Percentiles rank a stretch among this genome's conserved stretches.
Evolutionary conservation across 352 stramenopile genomes (phyloP).

Genomic region (Pythium grandisporangium): DNA sequence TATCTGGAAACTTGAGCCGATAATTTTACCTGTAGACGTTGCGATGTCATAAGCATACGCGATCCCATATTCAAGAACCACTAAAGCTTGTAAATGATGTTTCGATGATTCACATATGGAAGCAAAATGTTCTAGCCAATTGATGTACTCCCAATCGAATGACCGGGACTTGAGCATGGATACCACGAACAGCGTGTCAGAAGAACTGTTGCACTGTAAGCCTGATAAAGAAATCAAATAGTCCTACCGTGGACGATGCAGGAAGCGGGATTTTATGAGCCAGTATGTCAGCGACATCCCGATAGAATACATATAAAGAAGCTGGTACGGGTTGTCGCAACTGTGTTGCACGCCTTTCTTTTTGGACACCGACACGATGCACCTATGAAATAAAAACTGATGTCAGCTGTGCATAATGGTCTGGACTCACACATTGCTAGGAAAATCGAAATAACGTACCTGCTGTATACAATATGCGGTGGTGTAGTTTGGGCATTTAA

Average conservation of each 20-base stretch:
- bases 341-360: too few relatives aligned
- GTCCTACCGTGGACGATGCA: too few relatives aligned
- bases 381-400: slow-evolving; percentile 30
- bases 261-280: too few relatives aligned
- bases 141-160: slow-evolving; percentile 8
- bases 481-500: slow-evolving; percentile 60
- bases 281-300: too few relatives aligned
- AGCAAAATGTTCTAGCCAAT: slow-evolving; percentile 49
- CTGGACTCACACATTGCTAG: not conserved
- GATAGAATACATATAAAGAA: too few relatives aligned
- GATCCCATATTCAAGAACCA: slow-evolving; percentile 4
- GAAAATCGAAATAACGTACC: slow-evolving; percentile 11
- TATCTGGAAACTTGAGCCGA: too few relatives aligned
- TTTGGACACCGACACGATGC: slow-evolving; percentile 50
- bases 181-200: too few relatives aligned
- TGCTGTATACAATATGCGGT: slow-evolving; percentile 55
- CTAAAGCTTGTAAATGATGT: slow-evolving; percentile 1
- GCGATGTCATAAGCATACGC: not conserved
- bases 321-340: too few relatives aligned
- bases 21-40: too few relatives aligned
- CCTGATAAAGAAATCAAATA: too few relatives aligned
- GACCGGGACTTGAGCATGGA: slow-evolving; percentile 1
- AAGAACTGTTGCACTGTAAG: too few relatives aligned
- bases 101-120: slow-evolving; percentile 26
- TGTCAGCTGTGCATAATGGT: too few relatives aligned